Evolutionary conservation across 1,284 basidiomycete genomes (phyloP).

Genomic region (Melampsora medusae): DNA sequence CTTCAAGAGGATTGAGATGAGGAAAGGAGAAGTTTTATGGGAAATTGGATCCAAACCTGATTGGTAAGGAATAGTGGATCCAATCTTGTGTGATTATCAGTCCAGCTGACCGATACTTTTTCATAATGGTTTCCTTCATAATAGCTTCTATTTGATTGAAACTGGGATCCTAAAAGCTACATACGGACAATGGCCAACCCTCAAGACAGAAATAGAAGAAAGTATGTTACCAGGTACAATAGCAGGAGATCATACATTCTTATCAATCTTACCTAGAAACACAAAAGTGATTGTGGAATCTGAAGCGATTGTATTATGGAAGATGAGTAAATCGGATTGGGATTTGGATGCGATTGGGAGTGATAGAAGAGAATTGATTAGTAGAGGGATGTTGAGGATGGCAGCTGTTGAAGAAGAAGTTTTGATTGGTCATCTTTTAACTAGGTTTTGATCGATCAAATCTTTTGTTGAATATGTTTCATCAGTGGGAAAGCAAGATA

Average conservation of each 20-base stretch:
- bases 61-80: conserved; percentile 56
- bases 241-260: conserved; percentile 79
- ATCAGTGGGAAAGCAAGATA: too few relatives aligned
- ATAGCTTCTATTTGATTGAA: conserved; percentile 70
- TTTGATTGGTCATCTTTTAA: conserved; percentile 39
- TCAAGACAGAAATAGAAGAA: conserved; percentile 45
- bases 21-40: conserved; percentile 71
- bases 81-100: background rate
- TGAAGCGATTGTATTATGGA: conserved; percentile 71
- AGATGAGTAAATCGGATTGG: conserved; percentile 64
- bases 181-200: conserved; percentile 63
- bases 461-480: too few relatives aligned
- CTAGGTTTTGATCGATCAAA: conserved; percentile 9
- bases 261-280: conserved; percentile 73
- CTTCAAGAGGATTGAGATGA: conserved; percentile 66
- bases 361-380: conserved; percentile 13
- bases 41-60: conserved; percentile 70
- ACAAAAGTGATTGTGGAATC: conserved; percentile 80
- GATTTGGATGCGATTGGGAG: conserved; percentile 52
- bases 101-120: background rate
- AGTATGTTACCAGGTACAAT: conserved; percentile 84
- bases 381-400: conserved; percentile 35
- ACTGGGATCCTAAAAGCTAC: conserved; percentile 75
- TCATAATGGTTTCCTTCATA: background rate
- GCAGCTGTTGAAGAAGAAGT: conserved; percentile 38